Conservation (phyloP, 202 grass and related monocot genomes). For the Tripidium arundinaceum region DNA sequence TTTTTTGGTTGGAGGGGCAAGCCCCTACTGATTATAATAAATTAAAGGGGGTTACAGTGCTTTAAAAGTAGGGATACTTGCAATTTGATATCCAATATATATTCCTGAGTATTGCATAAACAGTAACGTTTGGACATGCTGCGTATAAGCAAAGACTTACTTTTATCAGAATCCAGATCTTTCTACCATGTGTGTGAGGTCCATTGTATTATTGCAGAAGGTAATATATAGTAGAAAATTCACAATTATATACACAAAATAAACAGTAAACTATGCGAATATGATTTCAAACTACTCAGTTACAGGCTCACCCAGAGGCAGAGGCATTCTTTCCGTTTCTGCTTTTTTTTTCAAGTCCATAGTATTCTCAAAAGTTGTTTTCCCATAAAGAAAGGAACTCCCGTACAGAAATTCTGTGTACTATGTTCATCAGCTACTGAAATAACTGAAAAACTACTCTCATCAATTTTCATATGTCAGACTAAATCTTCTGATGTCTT, state of each 20-base stretch:
- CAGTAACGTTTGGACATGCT: neutral
- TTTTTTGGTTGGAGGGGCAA: neutral
- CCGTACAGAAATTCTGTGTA: neutral
- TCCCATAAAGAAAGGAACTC: neutral
- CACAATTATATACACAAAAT: neutral
- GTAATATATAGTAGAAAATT: neutral
- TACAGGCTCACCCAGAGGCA: neutral
- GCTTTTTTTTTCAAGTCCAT: neutral
- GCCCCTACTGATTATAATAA: neutral
- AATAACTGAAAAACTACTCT: neutral
- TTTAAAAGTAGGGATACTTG: neutral
- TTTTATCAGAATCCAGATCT: neutral
- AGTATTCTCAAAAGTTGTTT: neutral
- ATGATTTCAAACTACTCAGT: neutral
- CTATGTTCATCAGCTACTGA: neutral
- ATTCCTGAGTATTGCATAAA: neutral
- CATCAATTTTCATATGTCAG: neutral
- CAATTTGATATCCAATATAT: neutral
- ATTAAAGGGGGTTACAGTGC: neutral
- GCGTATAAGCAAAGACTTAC: neutral
- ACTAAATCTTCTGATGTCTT: neutral
- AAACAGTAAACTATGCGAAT: neutral
- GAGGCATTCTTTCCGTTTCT: neutral
- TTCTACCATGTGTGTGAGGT: neutral
- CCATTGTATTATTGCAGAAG: neutral